These are phyloP conservation scores for Metschnikowia arizonensis DNA, from an alignment of 805 yeast species.

Conservation along the genomic window DNA sequence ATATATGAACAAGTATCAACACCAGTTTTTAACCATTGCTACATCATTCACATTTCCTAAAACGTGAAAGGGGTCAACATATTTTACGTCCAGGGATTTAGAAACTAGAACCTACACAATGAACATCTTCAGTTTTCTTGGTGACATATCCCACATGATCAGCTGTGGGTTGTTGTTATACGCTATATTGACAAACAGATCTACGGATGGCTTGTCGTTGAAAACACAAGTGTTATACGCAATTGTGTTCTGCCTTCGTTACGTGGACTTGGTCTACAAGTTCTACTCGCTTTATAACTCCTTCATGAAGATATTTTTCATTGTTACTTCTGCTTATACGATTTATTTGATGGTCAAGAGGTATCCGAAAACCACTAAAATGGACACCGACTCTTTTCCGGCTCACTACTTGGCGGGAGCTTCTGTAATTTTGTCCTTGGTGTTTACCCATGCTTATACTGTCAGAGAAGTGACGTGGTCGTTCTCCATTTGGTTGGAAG, in stretches of 20 bases:
- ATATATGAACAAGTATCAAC: conserved; percentile 5
- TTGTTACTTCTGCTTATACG: conserved; percentile 70
- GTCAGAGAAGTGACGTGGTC: conserved; percentile 73
- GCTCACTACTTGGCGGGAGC: conserved; percentile 66
- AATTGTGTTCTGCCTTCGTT: conserved; percentile 68
- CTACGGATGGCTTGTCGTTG: conserved; percentile 80
- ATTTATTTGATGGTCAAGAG: conserved; percentile 64
- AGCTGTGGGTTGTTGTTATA: conserved; percentile 73
- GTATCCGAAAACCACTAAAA: conserved; percentile 56
- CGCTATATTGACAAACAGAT: conserved; percentile 58
- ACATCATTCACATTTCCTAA: background rate
- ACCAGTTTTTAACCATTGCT: background rate
- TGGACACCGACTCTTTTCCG: conserved; percentile 67
- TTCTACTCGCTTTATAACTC: conserved; percentile 71
- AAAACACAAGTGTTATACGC: conserved; percentile 83
- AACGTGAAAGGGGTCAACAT: background rate
- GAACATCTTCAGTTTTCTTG: conserved; percentile 45
- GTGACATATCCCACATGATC: conserved; percentile 80
- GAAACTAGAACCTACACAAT: conserved; percentile 16
- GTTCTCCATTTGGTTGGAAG: conserved; percentile 88
- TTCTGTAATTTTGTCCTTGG: conserved; percentile 48
- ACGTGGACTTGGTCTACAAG: conserved; percentile 56
- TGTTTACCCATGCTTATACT: conserved; percentile 65
- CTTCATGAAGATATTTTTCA: conserved; percentile 76
- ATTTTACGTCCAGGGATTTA: background rate